These are phyloP conservation scores for Cyclanthera cordifolia DNA, from an alignment of 306 rosid genomes.

Conservation along the genomic window DNA sequence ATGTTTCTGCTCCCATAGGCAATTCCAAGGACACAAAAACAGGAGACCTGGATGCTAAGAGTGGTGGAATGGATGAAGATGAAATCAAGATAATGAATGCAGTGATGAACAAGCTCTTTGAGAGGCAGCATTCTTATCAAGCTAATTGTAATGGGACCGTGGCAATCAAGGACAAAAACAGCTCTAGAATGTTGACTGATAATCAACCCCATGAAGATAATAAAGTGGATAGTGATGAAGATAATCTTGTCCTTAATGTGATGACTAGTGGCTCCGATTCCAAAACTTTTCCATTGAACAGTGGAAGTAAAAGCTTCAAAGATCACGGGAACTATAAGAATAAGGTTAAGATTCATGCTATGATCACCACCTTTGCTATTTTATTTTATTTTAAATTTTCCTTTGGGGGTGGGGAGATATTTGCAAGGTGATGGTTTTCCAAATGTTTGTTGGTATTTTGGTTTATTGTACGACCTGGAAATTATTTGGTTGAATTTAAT, in stretches of 20 bases:
- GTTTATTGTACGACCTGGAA: neutral
- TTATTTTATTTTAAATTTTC: neutral
- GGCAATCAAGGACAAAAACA: slow-evolving; percentile 6
- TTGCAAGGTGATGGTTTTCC: neutral
- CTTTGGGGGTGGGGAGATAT: neutral
- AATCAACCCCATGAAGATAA: slow-evolving; percentile 21
- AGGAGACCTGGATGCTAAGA: slow-evolving; percentile 19
- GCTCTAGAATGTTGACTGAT: slow-evolving; percentile 18
- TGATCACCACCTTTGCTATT: neutral
- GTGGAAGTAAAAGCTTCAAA: slow-evolving; percentile 32
- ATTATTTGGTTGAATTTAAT: too few species aligned
- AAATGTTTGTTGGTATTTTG: neutral
- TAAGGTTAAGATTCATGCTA: slow-evolving; percentile 4
- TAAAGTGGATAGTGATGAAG: slow-evolving; percentile 52
- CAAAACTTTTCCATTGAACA: slow-evolving; percentile 14
- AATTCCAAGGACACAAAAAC: slow-evolving; percentile 17
- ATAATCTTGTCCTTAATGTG: slow-evolving; percentile 56
- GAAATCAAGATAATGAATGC: slow-evolving; percentile 61
- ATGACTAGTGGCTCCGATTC: slow-evolving; percentile 23
- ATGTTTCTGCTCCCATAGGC: slow-evolving; percentile 21
- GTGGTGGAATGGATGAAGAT: slow-evolving; percentile 43
- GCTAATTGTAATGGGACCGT: slow-evolving; percentile 12
- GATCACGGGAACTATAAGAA: slow-evolving; percentile 26
- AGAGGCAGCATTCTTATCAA: slow-evolving; percentile 28
- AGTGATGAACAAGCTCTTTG: slow-evolving; percentile 57